Evolutionary conservation across 129 eudicot genomes (phyloP).

Genomic region (Centella asiatica): DNA sequence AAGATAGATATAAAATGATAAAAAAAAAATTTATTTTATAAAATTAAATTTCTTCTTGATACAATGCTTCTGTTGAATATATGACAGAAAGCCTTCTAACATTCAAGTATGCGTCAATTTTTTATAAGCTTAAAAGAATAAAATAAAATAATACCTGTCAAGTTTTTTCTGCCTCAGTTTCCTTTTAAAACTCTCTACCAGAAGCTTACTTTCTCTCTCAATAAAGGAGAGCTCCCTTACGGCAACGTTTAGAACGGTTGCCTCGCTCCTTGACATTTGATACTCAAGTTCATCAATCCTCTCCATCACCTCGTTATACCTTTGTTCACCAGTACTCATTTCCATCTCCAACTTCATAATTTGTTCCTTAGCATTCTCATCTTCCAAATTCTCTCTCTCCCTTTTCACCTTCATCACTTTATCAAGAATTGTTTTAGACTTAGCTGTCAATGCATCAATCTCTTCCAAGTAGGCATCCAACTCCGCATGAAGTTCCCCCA

Average conservation of each 20-base stretch:
- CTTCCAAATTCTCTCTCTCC: conserved; percentile 35
- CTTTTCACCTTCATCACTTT: conserved; percentile 17
- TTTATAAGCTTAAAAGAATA: too few relatives aligned
- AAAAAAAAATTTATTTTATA: too few relatives aligned
- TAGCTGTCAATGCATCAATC: conserved; percentile 19
- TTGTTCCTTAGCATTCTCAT: conserved; percentile 20
- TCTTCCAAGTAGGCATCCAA: conserved; percentile 31
- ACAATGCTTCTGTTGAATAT: not conserved
- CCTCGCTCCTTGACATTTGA: conserved; percentile 43
- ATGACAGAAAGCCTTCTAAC: too few relatives aligned
- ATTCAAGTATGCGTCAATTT: too few relatives aligned
- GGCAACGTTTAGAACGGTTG: conserved; percentile 48
- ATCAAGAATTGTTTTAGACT: conserved; percentile 21
- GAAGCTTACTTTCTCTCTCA: conserved; percentile 52
- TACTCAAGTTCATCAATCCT: conserved; percentile 55
- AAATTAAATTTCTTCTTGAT: not conserved
- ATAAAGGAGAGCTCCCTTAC: conserved; percentile 67
- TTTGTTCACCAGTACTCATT: conserved; percentile 30
- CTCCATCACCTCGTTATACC: conserved; percentile 41
- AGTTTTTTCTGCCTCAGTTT: conserved; percentile 31
- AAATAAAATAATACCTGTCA: conserved; percentile 27
- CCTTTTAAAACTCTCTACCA: conserved; percentile 47
- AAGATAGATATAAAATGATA: too few relatives aligned
- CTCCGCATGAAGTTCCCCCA: conserved; percentile 38
- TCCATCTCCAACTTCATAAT: conserved; percentile 36